Percentiles rank a stretch among this genome's conserved stretches.
Conservation (phyloP, 2,329 filamentous ascomycete genomes). For the Trichophyton rubrum region DNA sequence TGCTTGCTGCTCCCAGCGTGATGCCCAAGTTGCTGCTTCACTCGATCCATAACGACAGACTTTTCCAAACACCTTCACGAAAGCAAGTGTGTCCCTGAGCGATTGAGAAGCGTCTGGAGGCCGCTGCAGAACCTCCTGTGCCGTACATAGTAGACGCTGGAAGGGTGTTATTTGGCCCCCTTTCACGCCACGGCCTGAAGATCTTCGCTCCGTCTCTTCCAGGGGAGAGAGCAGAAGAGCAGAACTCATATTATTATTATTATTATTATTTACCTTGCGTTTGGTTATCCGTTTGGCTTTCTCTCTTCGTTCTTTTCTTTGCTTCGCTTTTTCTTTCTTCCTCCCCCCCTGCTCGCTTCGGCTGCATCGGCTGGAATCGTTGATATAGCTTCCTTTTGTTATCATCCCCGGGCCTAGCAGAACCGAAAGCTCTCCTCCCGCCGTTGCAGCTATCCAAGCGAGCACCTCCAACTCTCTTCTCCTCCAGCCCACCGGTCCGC, state of each 20-base stretch:
- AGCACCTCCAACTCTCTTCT: background rate
- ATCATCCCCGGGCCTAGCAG: background rate
- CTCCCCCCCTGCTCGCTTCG: background rate
- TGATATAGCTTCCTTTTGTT: background rate
- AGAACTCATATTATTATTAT: background rate
- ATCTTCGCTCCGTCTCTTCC: background rate
- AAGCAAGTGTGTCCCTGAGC: background rate
- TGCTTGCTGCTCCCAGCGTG: background rate
- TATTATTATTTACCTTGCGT: background rate
- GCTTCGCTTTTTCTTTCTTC: background rate
- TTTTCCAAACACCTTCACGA: background rate
- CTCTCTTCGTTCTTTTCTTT: background rate
- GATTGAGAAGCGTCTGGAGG: background rate
- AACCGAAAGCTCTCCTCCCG: background rate
- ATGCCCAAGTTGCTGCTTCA: background rate
- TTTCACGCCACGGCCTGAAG: slow-evolving; percentile 1
- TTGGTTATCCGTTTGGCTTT: background rate
- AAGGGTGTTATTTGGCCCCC: background rate
- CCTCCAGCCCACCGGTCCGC: background rate
- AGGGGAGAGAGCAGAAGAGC: background rate
- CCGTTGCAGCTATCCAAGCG: background rate
- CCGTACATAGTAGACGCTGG: background rate
- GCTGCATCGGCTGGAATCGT: background rate
- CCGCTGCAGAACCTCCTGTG: background rate
- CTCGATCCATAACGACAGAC: background rate